Evolutionary conservation across 2,329 filamentous ascomycete genomes (phyloP).

Genomic region (Arthrobotrys pseudoclavata): DNA sequence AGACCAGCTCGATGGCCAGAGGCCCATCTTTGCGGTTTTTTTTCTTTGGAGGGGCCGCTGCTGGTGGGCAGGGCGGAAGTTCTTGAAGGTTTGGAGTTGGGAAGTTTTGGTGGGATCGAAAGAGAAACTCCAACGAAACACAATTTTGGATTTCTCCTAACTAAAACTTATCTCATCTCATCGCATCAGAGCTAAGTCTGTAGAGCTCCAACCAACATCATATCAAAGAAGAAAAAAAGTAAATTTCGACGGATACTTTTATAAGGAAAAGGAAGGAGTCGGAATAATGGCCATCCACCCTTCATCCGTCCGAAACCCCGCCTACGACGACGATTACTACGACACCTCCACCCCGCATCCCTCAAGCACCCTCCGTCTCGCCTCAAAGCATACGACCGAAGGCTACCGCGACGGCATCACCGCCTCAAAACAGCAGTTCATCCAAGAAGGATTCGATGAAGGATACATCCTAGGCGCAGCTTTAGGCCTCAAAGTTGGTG

Average conservation of each 20-base stretch:
- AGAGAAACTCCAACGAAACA: neutral
- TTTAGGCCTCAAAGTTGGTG: conserved; percentile 80
- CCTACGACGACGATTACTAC: conserved; percentile 54
- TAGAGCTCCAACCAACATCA: neutral
- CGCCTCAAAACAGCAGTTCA: conserved; percentile 78
- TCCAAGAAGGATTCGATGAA: conserved; percentile 92
- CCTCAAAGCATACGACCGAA: conserved; percentile 81
- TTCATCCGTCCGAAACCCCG: conserved; percentile 14
- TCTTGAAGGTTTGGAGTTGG: neutral
- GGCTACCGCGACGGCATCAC: conserved; percentile 92
- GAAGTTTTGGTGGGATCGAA: neutral
- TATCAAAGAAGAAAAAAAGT: neutral
- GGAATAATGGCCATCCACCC: conserved; percentile 39
- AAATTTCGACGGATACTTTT: neutral
- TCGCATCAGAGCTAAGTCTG: too few relatives aligned
- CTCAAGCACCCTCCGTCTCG: conserved; percentile 81
- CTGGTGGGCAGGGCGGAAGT: neutral
- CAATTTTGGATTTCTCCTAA: neutral
- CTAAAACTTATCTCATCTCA: too few relatives aligned
- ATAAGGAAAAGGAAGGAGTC: too few relatives aligned
- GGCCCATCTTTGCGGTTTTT: conserved; percentile 39
- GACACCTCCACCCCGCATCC: conserved; percentile 38
- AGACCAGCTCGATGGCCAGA: conserved; percentile 49
- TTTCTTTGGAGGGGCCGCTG: neutral
- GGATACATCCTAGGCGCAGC: conserved; percentile 87